Conservation (phyloP, 768 basidiomycete genomes). For the Pleurotus ostreatus region DNA sequence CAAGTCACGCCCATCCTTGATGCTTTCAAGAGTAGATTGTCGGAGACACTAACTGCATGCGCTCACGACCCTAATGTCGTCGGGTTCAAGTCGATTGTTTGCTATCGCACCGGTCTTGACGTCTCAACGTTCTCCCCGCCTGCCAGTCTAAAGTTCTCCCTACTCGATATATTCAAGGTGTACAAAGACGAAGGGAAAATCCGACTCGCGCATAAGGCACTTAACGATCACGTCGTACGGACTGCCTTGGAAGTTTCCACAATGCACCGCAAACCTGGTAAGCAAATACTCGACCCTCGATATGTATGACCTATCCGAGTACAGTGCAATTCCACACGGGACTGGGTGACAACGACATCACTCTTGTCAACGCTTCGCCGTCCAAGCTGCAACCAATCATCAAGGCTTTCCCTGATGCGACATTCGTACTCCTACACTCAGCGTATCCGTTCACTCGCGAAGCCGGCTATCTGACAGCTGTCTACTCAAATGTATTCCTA, state of each 20-base stretch:
- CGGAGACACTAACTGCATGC: slow-evolving; percentile 26
- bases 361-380: slow-evolving; percentile 53
- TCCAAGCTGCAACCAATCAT: slow-evolving; percentile 67
- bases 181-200: slow-evolving; percentile 35
- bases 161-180: slow-evolving; percentile 27
- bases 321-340: slow-evolving; percentile 85
- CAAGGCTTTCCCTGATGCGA: slow-evolving; percentile 53
- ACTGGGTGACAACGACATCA: slow-evolving; percentile 72
- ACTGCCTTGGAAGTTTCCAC: slow-evolving; percentile 51
- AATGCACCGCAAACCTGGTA: slow-evolving; percentile 56
- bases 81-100: slow-evolving; percentile 72
- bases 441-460: slow-evolving; percentile 79
- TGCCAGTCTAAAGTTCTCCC: slow-evolving; percentile 24
- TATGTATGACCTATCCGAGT: neutral
- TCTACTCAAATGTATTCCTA: slow-evolving; percentile 71
- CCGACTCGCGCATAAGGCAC: slow-evolving; percentile 53
- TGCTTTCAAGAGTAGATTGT: slow-evolving; percentile 32
- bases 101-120: slow-evolving; percentile 74
- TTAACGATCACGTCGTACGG: slow-evolving; percentile 68
- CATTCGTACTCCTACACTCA: slow-evolving; percentile 68
- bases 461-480: slow-evolving; percentile 70
- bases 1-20: slow-evolving; percentile 17
- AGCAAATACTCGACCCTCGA: slow-evolving; percentile 9
- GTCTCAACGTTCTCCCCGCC: slow-evolving; percentile 29
- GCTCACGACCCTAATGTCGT: slow-evolving; percentile 49